Evolutionary conservation across 441 rosid species (phyloP), one percentile per base, ranked within the genome.

Genomic region (Croton laevigatus): DNA sequence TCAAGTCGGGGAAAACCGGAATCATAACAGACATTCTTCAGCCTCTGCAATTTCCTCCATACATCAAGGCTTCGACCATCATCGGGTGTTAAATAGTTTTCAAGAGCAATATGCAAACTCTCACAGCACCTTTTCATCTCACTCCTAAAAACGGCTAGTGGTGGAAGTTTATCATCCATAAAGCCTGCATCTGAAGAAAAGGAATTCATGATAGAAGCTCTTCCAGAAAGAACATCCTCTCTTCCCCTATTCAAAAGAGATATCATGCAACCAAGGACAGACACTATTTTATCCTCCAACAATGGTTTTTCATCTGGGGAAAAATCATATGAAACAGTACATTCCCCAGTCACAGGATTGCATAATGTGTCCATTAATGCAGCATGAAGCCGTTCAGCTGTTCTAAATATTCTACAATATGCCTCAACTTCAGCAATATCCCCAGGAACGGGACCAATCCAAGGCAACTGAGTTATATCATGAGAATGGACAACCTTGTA

Each of bases 121-220:
- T 95, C 99, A 23, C 96, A 87, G 58, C 99, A 95, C 73, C 96
- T 88, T 82, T 95, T 95, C 99, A 95, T 92, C 86, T 92, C 99
- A 71, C 87, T 76, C 78, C 97, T 83, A 78, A 95, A 91, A 80
- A 86, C 58, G 14, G 99, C 97, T 57, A 92, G 97, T 1, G 99
- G 99, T 19, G 99, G 98, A 71, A 91, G 91, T 44, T 81, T 73
- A 59, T 89, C 97, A 23, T 87, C 97, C 71, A 79, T 81, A 75
- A 77, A 74, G 70, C 86, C 82, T 49, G 80, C 68, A 71, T 92
- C 96, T 37, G 68, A 84, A 45, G 69, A 82, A 80, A 85, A 92
- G 22, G 85, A 78, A 65, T 66, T 84, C 83, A 75, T 78, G 63
- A 78, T 73, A 9, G 91, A 84, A 62, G 85, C 81, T 82, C 98